These are phyloP conservation scores for Mycena crocata DNA, from an alignment of 768 basidiomycete species.

Conservation along the genomic window DNA sequence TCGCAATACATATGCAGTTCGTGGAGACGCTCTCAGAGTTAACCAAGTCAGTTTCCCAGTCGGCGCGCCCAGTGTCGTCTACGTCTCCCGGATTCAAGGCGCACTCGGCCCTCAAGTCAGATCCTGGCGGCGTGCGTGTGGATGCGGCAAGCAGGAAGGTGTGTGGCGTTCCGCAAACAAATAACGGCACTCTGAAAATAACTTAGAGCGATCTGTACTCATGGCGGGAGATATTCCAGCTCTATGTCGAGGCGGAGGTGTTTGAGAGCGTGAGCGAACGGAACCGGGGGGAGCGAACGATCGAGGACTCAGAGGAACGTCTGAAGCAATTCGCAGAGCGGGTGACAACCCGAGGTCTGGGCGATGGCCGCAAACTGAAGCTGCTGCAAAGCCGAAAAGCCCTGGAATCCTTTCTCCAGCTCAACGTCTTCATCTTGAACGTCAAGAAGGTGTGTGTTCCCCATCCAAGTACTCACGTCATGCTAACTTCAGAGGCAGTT, in stretches of 20 bases:
- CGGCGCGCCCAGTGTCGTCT: slow-evolving; percentile 58
- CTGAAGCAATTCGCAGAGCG: slow-evolving; percentile 72
- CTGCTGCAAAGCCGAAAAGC: slow-evolving; percentile 67
- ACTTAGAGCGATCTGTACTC: slow-evolving; percentile 77
- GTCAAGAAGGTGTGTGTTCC: slow-evolving; percentile 71
- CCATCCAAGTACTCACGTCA: background rate
- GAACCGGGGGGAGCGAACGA: slow-evolving; percentile 71
- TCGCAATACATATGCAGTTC: slow-evolving; percentile 63
- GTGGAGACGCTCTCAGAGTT: slow-evolving; percentile 51
- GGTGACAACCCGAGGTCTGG: slow-evolving; percentile 67
- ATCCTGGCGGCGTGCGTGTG: slow-evolving; percentile 50
- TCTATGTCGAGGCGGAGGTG: slow-evolving; percentile 88
- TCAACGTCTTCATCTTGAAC: slow-evolving; percentile 85
- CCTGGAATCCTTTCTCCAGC: slow-evolving; percentile 75
- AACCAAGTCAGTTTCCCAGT: slow-evolving; percentile 51
- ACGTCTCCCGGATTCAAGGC: slow-evolving; percentile 52
- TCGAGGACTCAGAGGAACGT: slow-evolving; percentile 77
- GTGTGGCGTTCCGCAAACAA: background rate
- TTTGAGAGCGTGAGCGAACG: slow-evolving; percentile 81
- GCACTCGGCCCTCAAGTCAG: slow-evolving; percentile 56
- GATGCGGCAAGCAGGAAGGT: slow-evolving; percentile 36
- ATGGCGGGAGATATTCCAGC: slow-evolving; percentile 91
- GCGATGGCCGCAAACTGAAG: slow-evolving; percentile 65
- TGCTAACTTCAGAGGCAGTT: slow-evolving; percentile 61
- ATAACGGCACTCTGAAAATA: background rate